Base-by-base conservation (phyloP, 768 basidiomycete species). In the Xerocomellus amylosporus region DNA sequence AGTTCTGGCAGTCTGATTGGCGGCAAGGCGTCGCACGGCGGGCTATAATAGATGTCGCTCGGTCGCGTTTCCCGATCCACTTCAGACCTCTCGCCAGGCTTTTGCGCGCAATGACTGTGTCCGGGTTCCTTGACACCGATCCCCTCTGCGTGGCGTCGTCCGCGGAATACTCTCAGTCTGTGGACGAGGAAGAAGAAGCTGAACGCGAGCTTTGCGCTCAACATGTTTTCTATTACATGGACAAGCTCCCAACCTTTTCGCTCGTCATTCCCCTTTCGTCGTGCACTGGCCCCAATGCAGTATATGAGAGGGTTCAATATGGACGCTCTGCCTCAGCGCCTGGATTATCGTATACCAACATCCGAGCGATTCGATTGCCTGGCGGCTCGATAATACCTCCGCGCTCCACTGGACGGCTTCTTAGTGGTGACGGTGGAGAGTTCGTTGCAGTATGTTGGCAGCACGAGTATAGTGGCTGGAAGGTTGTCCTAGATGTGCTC, bases 1-100 rank as follows among this genome's bases (percentile, higher is more conserved):
- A 94, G 60, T 95, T 84, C 68, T 98, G 94, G 93, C 77, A 84
- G 49, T 77, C 74, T 2, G 92, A 94, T 64, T 89, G 85, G 83
- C 74, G 82, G 37, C 75, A 79, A 36, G 83, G 83, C 44, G 77
- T 79, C 4, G 73, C 85, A 19, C 88, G 93, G 30, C 82, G 88
- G 26, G 88, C 89, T 34, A 80, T 95, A 46, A 81, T 98, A 51
- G 92, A 94, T 56, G 84, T 92, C 22, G 83, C 88, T 8, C 81
- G 88, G 4, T 81, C 88, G 9, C 82, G 90, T 3, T 98, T 93
- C 71, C 94, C 94, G 3, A 79, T 91, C 30, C 85, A 92, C 51
- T 78, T 88, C 57, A 76, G 78, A 24, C 83, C 86, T 0, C 79
- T 95, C 20, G 67, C 90, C 38, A 80, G 81, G 19, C 77, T 96